Base-by-base conservation (phyloP, 305 asterid species). In the Rubia balearica region DNA sequence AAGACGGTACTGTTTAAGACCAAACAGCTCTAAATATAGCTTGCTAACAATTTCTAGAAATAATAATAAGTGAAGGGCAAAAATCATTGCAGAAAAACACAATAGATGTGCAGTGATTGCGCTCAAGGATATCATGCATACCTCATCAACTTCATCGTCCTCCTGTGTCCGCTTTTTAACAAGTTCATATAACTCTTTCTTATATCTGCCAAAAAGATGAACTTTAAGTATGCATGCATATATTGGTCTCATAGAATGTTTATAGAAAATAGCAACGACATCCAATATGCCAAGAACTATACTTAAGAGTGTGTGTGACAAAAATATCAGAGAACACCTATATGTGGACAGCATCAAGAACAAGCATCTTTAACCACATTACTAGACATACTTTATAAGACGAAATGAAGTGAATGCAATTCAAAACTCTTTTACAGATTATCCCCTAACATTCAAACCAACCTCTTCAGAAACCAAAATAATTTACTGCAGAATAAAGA, bases 111-210 rank as follows among this genome's bases (percentile, higher is more conserved):
- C 49, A 33, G 38, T 56, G 9, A 68, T 2, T 51, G 16, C 72
- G 16, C 49, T 46, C 63, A 43, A 68, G 22, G 63, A 65, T 14
- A 22, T 19, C 42, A 62, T 36, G 16, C 27, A 62, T 72, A 81
- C 85, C 85, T 73, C 82, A 55, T 75, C 71, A 42, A 40, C 30
- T 40, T 82, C 74, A 76, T 82, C 96, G 53, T 80, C 75, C 75
- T 89, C 96, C 67, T 84, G 91, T 7, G 87, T 78, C 80, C 87
- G 89, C 85, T 86, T 80, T 86, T 86, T 89, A 73, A 89, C 90
- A 42, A 91, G 96, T 69, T 91, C 96, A 68, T 86, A 91, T 67
- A 91, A 77, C 72, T 89, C 80, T 77, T 84, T 86, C 83, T 91
- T 90, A 81, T 89, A 88, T 69, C 97, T 81, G 77, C 70, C 66